A percentile compares a stretch with the other conserved stretches of the same genome.
These are phyloP conservation scores for Colletotrichum neosansevieriae DNA, from an alignment of 2,329 filamentous ascomycete genomes.

Conservation along the genomic window DNA sequence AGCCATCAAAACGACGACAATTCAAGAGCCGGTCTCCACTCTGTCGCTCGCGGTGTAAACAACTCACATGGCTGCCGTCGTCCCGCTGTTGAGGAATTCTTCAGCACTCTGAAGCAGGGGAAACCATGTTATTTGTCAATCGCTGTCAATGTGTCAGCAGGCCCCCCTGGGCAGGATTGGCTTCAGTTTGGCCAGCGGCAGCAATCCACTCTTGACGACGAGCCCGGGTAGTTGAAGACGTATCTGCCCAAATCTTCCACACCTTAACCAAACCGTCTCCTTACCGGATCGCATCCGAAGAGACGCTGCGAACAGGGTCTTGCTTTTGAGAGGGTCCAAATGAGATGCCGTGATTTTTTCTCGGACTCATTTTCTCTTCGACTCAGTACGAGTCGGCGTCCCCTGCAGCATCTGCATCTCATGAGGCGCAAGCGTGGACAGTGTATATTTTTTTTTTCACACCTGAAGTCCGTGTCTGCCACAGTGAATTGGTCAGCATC, in stretches of 20 bases:
- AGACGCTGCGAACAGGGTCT: conserved; percentile 1
- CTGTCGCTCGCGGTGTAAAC: conserved; percentile 8
- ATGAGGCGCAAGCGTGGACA: not conserved
- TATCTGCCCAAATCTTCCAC: conserved; percentile 14
- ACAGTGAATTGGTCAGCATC: not conserved
- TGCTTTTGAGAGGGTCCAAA: not conserved
- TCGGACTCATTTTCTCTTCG: not conserved
- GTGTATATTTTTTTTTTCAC: not conserved
- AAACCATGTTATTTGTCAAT: conserved; percentile 39
- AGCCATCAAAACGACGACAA: no score
- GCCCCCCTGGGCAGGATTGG: conserved; percentile 14
- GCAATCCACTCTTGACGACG: conserved; percentile 9
- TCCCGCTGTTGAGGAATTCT: conserved; percentile 12
- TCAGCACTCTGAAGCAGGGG: conserved; percentile 28
- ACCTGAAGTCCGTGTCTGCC: not conserved
- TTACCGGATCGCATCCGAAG: conserved; percentile 20
- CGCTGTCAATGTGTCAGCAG: conserved; percentile 3
- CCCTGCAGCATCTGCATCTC: not conserved
- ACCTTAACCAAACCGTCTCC: conserved; percentile 8
- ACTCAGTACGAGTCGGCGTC: not conserved
- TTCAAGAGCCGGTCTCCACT: not conserved
- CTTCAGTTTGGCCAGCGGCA: conserved; percentile 5
- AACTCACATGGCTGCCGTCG: conserved; percentile 17
- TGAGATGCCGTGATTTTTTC: not conserved
- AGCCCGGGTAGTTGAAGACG: conserved; percentile 5